Base-by-base conservation (phyloP, 192 early-diverging fungal genomes). In the Geranomyces michiganensis region DNA sequence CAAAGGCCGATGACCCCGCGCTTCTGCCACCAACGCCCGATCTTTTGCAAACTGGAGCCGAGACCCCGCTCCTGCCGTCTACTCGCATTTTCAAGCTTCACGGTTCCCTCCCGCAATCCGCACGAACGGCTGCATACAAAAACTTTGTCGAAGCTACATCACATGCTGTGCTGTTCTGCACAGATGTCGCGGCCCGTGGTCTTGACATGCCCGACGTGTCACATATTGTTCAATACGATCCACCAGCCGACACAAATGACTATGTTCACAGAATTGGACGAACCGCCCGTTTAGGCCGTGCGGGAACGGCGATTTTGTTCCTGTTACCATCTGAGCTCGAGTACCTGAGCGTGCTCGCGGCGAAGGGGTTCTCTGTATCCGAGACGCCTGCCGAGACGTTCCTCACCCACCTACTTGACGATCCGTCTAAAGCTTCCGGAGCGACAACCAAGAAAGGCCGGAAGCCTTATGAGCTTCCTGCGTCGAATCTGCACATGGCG, bases 241-340 rank as follows among this genome's bases (percentile, higher is more conserved):
- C 95, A 44, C 97, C 97, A 12, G 82, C 90, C n/a, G 95, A 96
- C 76, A 81, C 94, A 13, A 88, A 90, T 32, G 95, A 96, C 56
- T 99, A 99, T 78, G 92, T 98, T 41, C 97, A 99, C 83, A 90
- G 97, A 66, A 91, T 95, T 19, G 97, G 97, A 31, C 90, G 97
- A 36, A 99, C 97, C 21, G 97, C 97, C 24, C 92, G 97, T 69
- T 76, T 97, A 10, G 97, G 97, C 45, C 85, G 91, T 47, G 84
- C 88, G 29, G 97, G 97, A 66, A 85, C 89, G 60, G 95, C 97
- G 0, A 73, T 89, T 15, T 63, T 95, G 30, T 94, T 99, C 70
- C 79, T 98, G 22, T 68, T 96, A 65, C 97, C 97, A 14, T 92
- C 90, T 81, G 97, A 99, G 78, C 46, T 65, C 31, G 73, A 71